Evolutionary conservation across 2,329 filamentous ascomycete species (phyloP).

Genomic region (Teratosphaeria pseudoeucalypti): DNA sequence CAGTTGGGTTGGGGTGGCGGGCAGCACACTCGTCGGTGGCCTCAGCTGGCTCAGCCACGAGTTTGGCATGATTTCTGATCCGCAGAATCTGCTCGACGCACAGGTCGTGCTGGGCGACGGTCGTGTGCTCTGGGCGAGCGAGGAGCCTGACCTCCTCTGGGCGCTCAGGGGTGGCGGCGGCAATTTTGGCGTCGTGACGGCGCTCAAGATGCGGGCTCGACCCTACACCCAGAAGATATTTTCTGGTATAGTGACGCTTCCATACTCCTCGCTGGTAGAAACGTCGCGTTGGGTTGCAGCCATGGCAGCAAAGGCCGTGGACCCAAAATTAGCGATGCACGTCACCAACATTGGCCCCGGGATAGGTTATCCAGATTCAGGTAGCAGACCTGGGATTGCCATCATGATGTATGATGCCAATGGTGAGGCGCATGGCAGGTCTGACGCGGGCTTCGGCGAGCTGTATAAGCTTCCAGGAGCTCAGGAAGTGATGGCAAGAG

Average conservation of each 20-base stretch:
- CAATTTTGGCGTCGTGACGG: slow-evolving; percentile 23
- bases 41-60: slow-evolving; percentile 31
- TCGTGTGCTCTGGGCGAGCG: slow-evolving; percentile 26
- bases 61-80: slow-evolving; percentile 29
- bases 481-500: slow-evolving; percentile 12
- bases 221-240: slow-evolving; percentile 20
- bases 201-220: slow-evolving; percentile 20
- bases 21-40: slow-evolving; percentile 28
- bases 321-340: slow-evolving; percentile 24
- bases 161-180: slow-evolving; percentile 32
- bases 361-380: slow-evolving; percentile 13
- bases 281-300: slow-evolving; percentile 16
- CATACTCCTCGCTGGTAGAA: slow-evolving; percentile 11
- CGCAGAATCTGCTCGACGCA: slow-evolving; percentile 31
- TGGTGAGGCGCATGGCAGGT: slow-evolving; percentile 22
- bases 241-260: slow-evolving; percentile 13
- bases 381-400: slow-evolving; percentile 12
- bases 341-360: slow-evolving; percentile 18
- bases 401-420: slow-evolving; percentile 24
- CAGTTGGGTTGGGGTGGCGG: slow-evolving; percentile 31
- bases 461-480: slow-evolving; percentile 19
- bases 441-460: slow-evolving; percentile 20
- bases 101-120: slow-evolving; percentile 31
- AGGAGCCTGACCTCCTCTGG: slow-evolving; percentile 32
- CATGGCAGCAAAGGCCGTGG: slow-evolving; percentile 12